Evolutionary conservation across 768 basidiomycete species (phyloP).

Genomic region (Tephrocybe sp.): DNA sequence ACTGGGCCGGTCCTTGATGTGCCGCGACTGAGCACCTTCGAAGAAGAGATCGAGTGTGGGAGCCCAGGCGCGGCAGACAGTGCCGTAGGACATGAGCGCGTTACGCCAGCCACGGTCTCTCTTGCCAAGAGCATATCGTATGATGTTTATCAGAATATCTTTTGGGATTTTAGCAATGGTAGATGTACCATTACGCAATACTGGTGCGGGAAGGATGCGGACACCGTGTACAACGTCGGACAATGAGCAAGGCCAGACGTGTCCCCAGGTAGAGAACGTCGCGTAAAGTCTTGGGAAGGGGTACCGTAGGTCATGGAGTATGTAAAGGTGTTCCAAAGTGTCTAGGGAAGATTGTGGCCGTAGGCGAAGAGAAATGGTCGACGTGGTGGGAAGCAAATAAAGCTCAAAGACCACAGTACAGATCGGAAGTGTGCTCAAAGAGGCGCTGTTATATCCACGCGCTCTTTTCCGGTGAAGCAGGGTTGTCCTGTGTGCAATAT

Average conservation of each 20-base stretch:
- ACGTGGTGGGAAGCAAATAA: not conserved
- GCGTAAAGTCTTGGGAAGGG: not conserved
- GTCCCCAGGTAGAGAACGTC: not conserved
- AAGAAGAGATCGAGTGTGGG: conserved; percentile 3
- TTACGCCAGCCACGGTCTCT: conserved; percentile 1
- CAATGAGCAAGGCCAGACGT: not conserved
- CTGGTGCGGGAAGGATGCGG: not conserved
- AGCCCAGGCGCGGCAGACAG: conserved; percentile 6
- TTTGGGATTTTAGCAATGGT: not conserved
- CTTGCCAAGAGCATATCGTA: conserved; percentile 2
- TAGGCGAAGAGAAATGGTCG: not conserved
- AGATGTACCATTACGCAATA: not conserved
- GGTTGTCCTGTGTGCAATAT: not conserved
- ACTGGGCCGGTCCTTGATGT: conserved; percentile 3
- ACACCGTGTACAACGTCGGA: not conserved
- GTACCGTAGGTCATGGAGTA: conserved; percentile 4
- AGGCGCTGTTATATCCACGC: not conserved
- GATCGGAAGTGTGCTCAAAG: not conserved
- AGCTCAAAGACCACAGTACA: conserved; percentile 7
- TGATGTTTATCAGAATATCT: not conserved
- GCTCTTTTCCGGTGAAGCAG: not conserved
- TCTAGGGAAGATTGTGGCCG: not conserved
- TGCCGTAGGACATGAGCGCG: conserved; percentile 2
- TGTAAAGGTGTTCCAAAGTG: conserved; percentile 2
- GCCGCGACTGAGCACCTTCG: not conserved